Evolutionary conservation across 2,329 filamentous ascomycete species (phyloP).

Genomic region (Byssochlamys sp.): DNA sequence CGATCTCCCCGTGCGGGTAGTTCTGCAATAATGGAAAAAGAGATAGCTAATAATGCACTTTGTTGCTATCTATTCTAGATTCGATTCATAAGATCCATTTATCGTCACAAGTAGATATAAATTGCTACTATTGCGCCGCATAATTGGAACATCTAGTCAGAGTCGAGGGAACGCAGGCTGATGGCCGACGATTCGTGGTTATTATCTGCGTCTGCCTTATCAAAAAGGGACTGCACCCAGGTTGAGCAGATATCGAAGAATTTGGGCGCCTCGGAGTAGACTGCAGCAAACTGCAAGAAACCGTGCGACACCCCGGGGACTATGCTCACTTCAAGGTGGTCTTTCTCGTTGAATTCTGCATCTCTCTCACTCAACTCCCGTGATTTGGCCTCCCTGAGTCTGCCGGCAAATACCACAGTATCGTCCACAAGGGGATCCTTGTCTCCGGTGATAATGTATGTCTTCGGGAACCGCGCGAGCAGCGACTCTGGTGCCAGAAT

Average conservation of each 20-base stretch:
- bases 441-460: constrained; percentile 87
- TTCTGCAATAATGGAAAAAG: too few species aligned
- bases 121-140: too few species aligned
- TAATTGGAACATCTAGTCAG: not conserved
- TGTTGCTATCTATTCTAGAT: not conserved
- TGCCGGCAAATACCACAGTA: constrained; percentile 87
- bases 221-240: constrained; percentile 75
- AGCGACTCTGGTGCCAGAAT: constrained; percentile 78
- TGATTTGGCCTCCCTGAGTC: constrained; percentile 68
- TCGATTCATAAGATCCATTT: not conserved
- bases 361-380: constrained; percentile 44
- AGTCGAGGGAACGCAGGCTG: constrained; percentile 7
- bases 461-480: constrained; percentile 80
- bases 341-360: constrained; percentile 59
- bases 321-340: constrained; percentile 70
- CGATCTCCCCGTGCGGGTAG: too few species aligned
- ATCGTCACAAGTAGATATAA: not conserved
- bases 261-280: constrained; percentile 85
- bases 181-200: constrained; percentile 8
- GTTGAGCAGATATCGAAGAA: constrained; percentile 67
- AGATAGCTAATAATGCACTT: too few species aligned
- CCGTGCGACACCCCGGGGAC: constrained; percentile 87
- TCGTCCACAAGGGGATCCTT: constrained; percentile 92
- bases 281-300: constrained; percentile 78
- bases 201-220: constrained; percentile 12